Percentiles rank a stretch among this genome's conserved stretches.
These are phyloP conservation scores for Globisporangium alternatum DNA, from an alignment of 352 stramenopile species.

Conservation along the genomic window DNA sequence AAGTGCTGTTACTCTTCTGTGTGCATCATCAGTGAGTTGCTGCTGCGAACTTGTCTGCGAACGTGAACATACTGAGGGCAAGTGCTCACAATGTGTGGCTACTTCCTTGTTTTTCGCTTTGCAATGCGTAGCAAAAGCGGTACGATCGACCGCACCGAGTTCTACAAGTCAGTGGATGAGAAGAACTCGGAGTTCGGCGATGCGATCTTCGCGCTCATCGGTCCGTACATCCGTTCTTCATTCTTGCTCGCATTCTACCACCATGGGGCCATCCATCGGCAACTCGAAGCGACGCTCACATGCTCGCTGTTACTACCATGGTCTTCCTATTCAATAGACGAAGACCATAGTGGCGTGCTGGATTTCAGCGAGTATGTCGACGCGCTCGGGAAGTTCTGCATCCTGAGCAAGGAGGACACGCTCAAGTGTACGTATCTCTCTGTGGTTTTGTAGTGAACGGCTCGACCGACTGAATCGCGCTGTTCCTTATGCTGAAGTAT, in stretches of 20 bases:
- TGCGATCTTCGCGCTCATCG: slow-evolving; percentile 71
- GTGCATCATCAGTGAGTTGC: background rate
- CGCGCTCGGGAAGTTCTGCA: slow-evolving; percentile 70
- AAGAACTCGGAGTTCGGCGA: slow-evolving; percentile 70
- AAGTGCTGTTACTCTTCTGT: background rate
- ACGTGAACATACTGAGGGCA: background rate
- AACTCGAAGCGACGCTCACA: too few species aligned
- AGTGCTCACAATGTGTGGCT: background rate
- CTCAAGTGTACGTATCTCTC: slow-evolving; percentile 51
- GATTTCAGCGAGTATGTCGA: slow-evolving; percentile 80
- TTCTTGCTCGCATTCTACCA: too few species aligned
- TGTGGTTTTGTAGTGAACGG: too few species aligned
- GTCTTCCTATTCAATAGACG: slow-evolving; percentile 23
- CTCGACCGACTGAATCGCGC: too few species aligned
- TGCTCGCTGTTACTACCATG: background rate
- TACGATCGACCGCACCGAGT: slow-evolving; percentile 65
- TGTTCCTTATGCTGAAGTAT: slow-evolving; percentile 31
- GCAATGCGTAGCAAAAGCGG: slow-evolving; percentile 44
- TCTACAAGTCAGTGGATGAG: slow-evolving; percentile 67
- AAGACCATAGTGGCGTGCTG: slow-evolving; percentile 67
- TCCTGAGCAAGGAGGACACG: slow-evolving; percentile 70
- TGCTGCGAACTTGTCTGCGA: background rate
- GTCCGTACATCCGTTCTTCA: slow-evolving; percentile 12
- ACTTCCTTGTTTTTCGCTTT: background rate
- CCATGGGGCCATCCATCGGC: background rate